These are phyloP conservation scores for Colletotrichum destructivum DNA, from an alignment of 2,329 filamentous ascomycete genomes.

Conservation along the genomic window DNA sequence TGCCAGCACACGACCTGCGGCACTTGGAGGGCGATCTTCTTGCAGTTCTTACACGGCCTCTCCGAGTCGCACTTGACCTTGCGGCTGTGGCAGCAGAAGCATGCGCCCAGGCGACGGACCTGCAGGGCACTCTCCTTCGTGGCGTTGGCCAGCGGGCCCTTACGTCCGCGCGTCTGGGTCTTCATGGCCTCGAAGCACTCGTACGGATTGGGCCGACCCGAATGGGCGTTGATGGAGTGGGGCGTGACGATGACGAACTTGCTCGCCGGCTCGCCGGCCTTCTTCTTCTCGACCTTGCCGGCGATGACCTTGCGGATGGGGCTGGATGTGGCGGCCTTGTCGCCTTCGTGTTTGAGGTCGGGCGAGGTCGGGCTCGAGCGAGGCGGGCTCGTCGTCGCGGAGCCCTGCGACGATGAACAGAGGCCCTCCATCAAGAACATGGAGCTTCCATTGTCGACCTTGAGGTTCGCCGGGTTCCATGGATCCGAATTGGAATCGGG, in stretches of 20 bases:
- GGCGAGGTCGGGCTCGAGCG: slow-evolving; percentile 46
- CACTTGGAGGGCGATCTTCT: slow-evolving; percentile 64
- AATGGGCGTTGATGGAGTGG: slow-evolving; percentile 66
- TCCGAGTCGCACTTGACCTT: slow-evolving; percentile 72
- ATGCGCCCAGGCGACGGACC: slow-evolving; percentile 69
- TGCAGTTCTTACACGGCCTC: slow-evolving; percentile 71
- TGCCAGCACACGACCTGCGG: slow-evolving; percentile 73
- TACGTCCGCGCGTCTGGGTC: slow-evolving; percentile 68
- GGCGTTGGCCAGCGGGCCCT: slow-evolving; percentile 69
- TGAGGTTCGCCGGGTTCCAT: slow-evolving; percentile 59
- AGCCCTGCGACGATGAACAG: slow-evolving; percentile 52
- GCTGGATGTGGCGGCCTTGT: slow-evolving; percentile 49
- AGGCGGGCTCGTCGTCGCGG: slow-evolving; percentile 49
- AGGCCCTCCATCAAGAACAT: slow-evolving; percentile 57
- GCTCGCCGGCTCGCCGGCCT: slow-evolving; percentile 46
- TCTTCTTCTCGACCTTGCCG: slow-evolving; percentile 64
- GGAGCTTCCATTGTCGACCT: slow-evolving; percentile 50
- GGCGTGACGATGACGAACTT: slow-evolving; percentile 72
- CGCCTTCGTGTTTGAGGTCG: slow-evolving; percentile 48
- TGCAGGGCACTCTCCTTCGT: slow-evolving; percentile 69
- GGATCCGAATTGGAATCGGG: slow-evolving; percentile 53
- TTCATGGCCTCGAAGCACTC: slow-evolving; percentile 70
- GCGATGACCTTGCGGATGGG: slow-evolving; percentile 61
- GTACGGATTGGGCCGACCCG: slow-evolving; percentile 65
- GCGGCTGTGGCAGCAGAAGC: slow-evolving; percentile 72